Base-by-base conservation (phyloP, 2,329 filamentous ascomycete species). In the Paecilomyces sp. region DNA sequence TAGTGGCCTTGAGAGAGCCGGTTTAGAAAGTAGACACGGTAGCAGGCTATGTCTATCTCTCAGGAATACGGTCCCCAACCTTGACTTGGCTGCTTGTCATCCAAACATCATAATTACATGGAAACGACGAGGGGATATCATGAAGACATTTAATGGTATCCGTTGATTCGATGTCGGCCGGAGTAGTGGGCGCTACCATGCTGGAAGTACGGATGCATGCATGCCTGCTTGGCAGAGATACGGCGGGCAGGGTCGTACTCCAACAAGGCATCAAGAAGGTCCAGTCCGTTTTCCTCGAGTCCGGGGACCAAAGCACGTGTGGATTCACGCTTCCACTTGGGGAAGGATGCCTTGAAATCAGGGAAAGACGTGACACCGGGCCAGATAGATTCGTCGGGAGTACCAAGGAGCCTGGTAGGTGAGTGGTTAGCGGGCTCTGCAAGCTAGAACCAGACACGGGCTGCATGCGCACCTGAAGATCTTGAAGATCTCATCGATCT, bases 401-500 rank as follows among this genome's bases (percentile, higher is more conserved):
- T 96, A 65, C 92, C 91, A 47, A 96, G 85, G 36, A 91, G 77
- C 61, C 88, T 89, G 34, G 54, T 64, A 58, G 57, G 58, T 8
- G 34, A 60, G 13, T 25, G 25, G 15, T 33, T 47, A 36, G 22
- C 6, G 18, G 55, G 22, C 11, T 34, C 18, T 12, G n/a, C n/a
- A 56, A 28, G 25, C 25, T 4, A 56, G 57, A 28, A 33, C 54
- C 25, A 25, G 57, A 7, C 57, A 58, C 52, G 13, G 57, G 30
- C 12, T 54, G 12, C 3, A 67, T 47, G 41, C 82, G 68, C 80
- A 91, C 90, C 88, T 85, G 87, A 96, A 96, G 73, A 88, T 95
- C 79, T 93, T 94, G 83, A 95, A 95, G 71, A 95, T 95, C 76
- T 95, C 91, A 70, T 95, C 91, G 76, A 95, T 95, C 73, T 95